Evolutionary conservation across 1,139 yeast genomes (phyloP).

Genomic region (Nakaseomyces delphensis): DNA sequence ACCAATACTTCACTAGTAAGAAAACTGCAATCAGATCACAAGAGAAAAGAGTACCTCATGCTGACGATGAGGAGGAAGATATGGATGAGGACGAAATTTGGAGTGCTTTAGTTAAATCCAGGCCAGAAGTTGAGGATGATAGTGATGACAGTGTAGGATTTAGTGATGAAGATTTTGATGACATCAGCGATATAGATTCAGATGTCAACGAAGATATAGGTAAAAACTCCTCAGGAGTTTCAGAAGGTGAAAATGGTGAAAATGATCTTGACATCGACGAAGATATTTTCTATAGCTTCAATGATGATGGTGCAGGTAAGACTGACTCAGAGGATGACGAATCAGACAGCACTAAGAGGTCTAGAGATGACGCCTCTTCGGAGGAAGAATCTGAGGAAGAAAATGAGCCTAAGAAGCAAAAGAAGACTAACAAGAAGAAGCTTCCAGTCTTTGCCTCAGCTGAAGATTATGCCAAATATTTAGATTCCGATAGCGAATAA

Average conservation of each 20-base stretch:
- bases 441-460: constrained; percentile 85
- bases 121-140: constrained; percentile 68
- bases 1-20: constrained; percentile 71
- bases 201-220: constrained; percentile 29
- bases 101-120: constrained; percentile 79
- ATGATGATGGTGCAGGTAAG: constrained; percentile 22
- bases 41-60: constrained; percentile 31
- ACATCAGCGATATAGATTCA: constrained; percentile 28
- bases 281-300: constrained; percentile 14
- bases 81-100: constrained; percentile 76
- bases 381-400: constrained; percentile 17
- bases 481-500: constrained; percentile 54
- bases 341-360: constrained; percentile 14
- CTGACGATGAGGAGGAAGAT: constrained; percentile 43
- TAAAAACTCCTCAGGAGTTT: constrained; percentile 15
- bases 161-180: constrained; percentile 30
- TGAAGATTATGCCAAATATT: constrained; percentile 75
- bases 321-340: constrained; percentile 23
- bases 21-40: constrained; percentile 35
- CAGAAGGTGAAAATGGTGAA: neutral
- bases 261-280: constrained; percentile 7
- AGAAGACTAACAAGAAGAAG: constrained; percentile 53
- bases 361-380: constrained; percentile 14
- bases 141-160: constrained; percentile 40
- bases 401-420: constrained; percentile 36